Conservation (phyloP, 768 basidiomycete species). For the Calocera cornea region DNA sequence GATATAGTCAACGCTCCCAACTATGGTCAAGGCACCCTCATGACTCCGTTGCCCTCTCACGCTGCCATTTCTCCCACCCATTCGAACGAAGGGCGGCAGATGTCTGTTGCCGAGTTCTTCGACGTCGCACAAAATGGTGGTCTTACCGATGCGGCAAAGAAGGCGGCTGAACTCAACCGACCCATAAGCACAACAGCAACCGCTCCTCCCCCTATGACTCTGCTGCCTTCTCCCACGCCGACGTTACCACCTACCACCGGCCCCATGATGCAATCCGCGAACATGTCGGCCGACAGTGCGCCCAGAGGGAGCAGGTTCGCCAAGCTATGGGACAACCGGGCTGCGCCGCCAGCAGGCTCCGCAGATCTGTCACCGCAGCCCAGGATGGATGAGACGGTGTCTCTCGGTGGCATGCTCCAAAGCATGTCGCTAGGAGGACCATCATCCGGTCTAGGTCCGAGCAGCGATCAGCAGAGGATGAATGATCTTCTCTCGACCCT, state of each 20-base stretch:
- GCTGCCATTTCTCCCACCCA: neutral
- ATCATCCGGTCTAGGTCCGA: neutral
- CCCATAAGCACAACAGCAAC: neutral
- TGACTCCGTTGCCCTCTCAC: neutral
- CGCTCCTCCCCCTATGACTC: neutral
- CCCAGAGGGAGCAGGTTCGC: constrained; percentile 2
- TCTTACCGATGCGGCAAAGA: neutral
- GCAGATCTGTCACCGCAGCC: neutral
- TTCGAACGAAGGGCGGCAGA: neutral
- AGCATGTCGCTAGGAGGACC: neutral
- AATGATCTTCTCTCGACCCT: neutral
- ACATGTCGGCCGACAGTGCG: neutral
- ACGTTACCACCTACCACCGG: neutral
- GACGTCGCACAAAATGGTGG: neutral
- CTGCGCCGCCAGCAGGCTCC: neutral
- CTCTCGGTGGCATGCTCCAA: neutral
- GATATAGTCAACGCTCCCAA: neutral
- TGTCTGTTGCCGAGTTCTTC: neutral
- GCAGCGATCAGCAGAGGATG: constrained; percentile 2
- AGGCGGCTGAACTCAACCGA: neutral
- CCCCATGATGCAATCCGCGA: neutral
- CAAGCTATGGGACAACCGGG: neutral
- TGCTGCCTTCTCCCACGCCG: neutral
- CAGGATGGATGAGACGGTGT: neutral
- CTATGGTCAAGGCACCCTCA: neutral